Base-by-base conservation (phyloP, 139 green algal species). In the Chloropicon primus region DNA sequence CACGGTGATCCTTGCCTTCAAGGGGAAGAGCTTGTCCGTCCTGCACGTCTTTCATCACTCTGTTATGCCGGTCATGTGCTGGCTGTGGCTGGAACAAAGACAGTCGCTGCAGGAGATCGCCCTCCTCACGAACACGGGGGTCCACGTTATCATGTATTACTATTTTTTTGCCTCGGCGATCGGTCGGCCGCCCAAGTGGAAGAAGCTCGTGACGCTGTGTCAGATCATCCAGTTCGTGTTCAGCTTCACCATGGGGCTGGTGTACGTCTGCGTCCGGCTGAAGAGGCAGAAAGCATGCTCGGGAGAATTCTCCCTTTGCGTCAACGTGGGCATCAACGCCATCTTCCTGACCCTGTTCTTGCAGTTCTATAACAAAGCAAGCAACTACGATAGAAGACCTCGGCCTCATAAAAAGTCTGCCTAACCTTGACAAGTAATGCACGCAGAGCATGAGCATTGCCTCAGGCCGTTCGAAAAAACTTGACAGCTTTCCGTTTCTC, bases 91-190 rank as follows among this genome's bases (percentile, higher is more conserved):
- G 26, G 54, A 84, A 26, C 24, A 41, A 5, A 53, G 24, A 0
- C 83, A 86, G 74, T 80, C 53, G 1, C 80, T 89, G 28, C 83
- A 88, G 74, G 77, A 77, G 27, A 82, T 89, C 25, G 85, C 74
- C 0, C 54, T 89, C 28, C 75, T 86, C 5, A 86, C 75, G 10
- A 89, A 89, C 77, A 86, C 84, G 22, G 75, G 71, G 28, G 80
- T 89, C 22, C 85, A 89, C 73, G 80, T 88, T 23, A 71, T 88
- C 72, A 89, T 89, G 85, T 89, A 89, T 77, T 81, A 26, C 2
- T 84, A 84, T 54, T 84, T 81, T 54, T 84, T 84, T 54, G 26
- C 79, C 27, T 79, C 53, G 25, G 29, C 72, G 23, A 54, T 80
- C 1, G 41, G 54, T 2, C 25, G 26, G 28, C 53, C 24, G 26